Evolutionary conservation across 169 alveolate genomes (phyloP).

Genomic region (Plasmodium berghei): DNA sequence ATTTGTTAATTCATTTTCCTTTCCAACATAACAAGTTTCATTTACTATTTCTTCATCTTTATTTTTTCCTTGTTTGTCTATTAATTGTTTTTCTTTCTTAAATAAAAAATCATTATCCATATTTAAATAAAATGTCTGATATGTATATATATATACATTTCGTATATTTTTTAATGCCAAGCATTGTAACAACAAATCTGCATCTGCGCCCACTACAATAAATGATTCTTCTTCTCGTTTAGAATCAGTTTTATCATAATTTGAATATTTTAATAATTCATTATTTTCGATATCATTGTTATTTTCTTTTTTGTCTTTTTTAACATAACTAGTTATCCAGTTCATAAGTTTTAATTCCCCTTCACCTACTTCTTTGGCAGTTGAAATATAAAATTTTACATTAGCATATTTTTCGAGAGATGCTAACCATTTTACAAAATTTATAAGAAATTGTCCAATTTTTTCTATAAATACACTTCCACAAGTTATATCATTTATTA

Average conservation of each 20-base stretch:
- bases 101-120: neutral
- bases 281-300: neutral
- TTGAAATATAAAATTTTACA: constrained; percentile 74
- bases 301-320: neutral
- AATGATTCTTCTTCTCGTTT: constrained; percentile 51
- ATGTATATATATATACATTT: constrained; percentile 77
- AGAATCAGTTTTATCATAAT: neutral
- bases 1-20: neutral
- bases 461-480: constrained; percentile 78
- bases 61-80: neutral
- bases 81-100: constrained; percentile 60
- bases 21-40: neutral
- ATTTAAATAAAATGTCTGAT: constrained; percentile 48
- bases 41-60: neutral
- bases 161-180: constrained; percentile 74
- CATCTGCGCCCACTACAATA: constrained; percentile 82
- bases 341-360: constrained; percentile 82
- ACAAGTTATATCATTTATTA: constrained; percentile 74
- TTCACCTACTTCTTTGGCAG: constrained; percentile 78
- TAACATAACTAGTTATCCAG: constrained; percentile 72
- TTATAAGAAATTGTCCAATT: constrained; percentile 52
- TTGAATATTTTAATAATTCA: neutral
- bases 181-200: constrained; percentile 79
- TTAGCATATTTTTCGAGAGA: constrained; percentile 25
- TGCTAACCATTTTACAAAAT: constrained; percentile 64